phyloP scores from a whole-genome alignment of 116 monocot species.

The Iris pallida region DNA sequence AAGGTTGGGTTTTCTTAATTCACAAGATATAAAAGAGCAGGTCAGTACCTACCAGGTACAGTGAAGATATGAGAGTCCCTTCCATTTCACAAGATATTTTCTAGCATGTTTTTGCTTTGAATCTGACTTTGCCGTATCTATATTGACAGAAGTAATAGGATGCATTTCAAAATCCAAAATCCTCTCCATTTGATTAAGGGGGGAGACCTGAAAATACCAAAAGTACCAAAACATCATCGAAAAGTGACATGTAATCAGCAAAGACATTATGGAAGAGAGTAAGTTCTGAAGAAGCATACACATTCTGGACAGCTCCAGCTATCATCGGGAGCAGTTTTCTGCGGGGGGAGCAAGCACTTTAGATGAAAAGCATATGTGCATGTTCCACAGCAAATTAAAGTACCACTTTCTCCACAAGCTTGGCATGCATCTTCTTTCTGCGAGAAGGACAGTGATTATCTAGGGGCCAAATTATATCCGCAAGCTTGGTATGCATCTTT shows the following conservation, averaged over 20 bases:
- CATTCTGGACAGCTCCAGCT: constrained; percentile 95
- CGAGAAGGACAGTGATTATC: constrained; percentile 9
- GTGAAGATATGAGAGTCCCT: constrained; percentile 86
- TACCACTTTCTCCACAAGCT: constrained; percentile 61
- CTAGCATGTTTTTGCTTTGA: constrained; percentile 45
- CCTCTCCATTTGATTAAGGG: constrained; percentile 73
- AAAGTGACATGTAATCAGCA: neutral
- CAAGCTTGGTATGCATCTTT: constrained; percentile 1
- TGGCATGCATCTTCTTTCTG: constrained; percentile 82
- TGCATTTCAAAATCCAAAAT: constrained; percentile 76
- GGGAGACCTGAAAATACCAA: constrained; percentile 54
- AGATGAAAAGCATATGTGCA: constrained; percentile 83
- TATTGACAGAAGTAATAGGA: constrained; percentile 22
- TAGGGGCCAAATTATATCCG: neutral
- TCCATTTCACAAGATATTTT: constrained; percentile 96
- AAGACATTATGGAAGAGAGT: neutral
- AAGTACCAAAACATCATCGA: neutral
- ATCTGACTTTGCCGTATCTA: constrained; percentile 34
- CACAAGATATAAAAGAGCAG: neutral
- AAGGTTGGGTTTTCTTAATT: too few species aligned
- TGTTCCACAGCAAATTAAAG: constrained; percentile 60
- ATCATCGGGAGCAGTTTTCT: constrained; percentile 32
- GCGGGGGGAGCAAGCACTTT: constrained; percentile 68
- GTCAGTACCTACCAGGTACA: constrained; percentile 59
- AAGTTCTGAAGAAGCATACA: constrained; percentile 39